A percentile compares a stretch with the other conserved stretches of the same genome.
Conservation (phyloP, 2,329 filamentous ascomycete species). For the Metarhizium humberi region DNA sequence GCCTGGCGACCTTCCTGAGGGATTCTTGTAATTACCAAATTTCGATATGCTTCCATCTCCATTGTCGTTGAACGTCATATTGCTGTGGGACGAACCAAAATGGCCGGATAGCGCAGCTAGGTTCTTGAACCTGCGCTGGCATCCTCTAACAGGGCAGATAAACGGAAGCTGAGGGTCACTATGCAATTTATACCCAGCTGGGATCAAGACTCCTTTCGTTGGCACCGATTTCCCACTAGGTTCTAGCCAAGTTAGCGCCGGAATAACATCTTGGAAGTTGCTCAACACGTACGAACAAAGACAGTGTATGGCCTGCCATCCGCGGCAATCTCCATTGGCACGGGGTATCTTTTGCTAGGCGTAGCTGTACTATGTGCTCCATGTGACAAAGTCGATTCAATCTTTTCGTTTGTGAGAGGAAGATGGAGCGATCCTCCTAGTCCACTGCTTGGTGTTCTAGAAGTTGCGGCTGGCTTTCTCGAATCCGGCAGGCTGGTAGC, state of each 20-base stretch:
- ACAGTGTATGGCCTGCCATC: slow-evolving; percentile 2
- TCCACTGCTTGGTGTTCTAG: background rate
- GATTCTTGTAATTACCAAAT: slow-evolving; percentile 16
- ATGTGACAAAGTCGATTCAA: background rate
- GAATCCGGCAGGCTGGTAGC: background rate
- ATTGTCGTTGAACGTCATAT: slow-evolving; percentile 28
- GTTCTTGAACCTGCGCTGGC: slow-evolving; percentile 18
- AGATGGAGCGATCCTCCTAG: background rate
- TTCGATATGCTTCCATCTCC: slow-evolving; percentile 28
- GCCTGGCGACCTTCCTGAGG: slow-evolving; percentile 13
- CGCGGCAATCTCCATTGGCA: background rate
- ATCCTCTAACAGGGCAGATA: slow-evolving; percentile 29
- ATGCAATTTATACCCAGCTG: slow-evolving; percentile 20
- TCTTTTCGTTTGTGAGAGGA: background rate
- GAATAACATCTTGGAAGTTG: background rate
- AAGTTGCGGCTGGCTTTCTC: background rate
- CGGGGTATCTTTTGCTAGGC: background rate
- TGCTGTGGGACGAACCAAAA: slow-evolving; percentile 15
- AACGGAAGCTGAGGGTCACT: slow-evolving; percentile 14
- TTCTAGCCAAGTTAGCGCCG: slow-evolving; percentile 1
- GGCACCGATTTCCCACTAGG: background rate
- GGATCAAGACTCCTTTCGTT: slow-evolving; percentile 21
- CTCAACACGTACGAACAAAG: background rate
- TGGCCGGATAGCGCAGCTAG: slow-evolving; percentile 16
- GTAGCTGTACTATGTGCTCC: background rate